A percentile compares a stretch with the other conserved stretches of the same genome.
These are phyloP conservation scores for Ampelomyces quisqualis DNA, from an alignment of 2,329 filamentous ascomycete species.

Conservation along the genomic window DNA sequence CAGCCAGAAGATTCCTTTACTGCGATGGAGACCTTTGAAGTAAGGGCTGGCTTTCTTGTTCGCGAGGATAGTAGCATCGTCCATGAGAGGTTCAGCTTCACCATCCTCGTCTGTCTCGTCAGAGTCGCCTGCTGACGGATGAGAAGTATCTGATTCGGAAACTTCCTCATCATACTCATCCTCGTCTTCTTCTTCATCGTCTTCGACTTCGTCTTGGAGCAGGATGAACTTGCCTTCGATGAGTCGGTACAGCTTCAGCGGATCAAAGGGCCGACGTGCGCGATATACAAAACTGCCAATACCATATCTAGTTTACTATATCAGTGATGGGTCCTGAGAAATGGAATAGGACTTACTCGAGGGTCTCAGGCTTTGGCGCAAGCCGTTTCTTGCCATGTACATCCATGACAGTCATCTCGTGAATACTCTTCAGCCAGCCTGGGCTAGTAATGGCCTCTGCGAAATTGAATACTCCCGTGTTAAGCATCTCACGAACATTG, in stretches of 20 bases:
- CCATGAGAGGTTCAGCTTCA: slow-evolving; percentile 33
- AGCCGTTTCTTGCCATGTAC: slow-evolving; percentile 57
- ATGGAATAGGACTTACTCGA: slow-evolving; percentile 54
- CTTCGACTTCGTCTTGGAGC: slow-evolving; percentile 42
- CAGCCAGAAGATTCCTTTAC: slow-evolving; percentile 63
- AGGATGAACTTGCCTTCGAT: slow-evolving; percentile 49
- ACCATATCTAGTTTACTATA: slow-evolving; percentile 55
- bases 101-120: slow-evolving; percentile 33
- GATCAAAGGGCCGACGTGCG: slow-evolving; percentile 51
- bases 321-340: too few species aligned
- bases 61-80: slow-evolving; percentile 50
- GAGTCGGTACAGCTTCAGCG: slow-evolving; percentile 44
- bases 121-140: slow-evolving; percentile 16
- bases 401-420: slow-evolving; percentile 65
- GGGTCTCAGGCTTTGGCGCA: slow-evolving; percentile 68
- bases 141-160: slow-evolving; percentile 21
- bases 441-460: slow-evolving; percentile 64
- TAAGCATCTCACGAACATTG: slow-evolving; percentile 63
- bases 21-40: slow-evolving; percentile 60
- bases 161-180: slow-evolving; percentile 24
- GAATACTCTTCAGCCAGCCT: slow-evolving; percentile 70
- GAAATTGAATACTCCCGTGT: slow-evolving; percentile 66
- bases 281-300: slow-evolving; percentile 71
- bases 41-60: slow-evolving; percentile 58
- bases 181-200: slow-evolving; percentile 36